Percentiles rank a stretch among this genome's conserved stretches.
These are phyloP conservation scores for Acmispon strigosus DNA, from an alignment of 306 rosid species.

Conservation along the genomic window DNA sequence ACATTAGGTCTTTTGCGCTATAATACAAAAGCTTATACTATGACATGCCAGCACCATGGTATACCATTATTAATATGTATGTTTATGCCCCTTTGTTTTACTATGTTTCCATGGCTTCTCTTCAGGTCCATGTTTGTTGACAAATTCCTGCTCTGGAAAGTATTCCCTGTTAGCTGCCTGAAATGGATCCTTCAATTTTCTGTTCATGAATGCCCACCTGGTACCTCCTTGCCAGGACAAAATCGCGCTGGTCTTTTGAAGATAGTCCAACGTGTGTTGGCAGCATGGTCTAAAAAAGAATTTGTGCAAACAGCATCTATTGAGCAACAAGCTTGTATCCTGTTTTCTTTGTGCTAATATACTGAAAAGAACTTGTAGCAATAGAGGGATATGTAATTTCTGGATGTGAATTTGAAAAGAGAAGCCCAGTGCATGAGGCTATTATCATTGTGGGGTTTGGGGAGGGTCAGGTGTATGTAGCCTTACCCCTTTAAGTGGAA, in stretches of 20 bases:
- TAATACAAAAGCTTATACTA: not conserved
- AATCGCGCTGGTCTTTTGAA: conserved; percentile 36
- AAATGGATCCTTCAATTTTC: conserved; percentile 90
- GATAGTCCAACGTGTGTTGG: conserved; percentile 48
- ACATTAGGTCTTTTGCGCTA: not conserved
- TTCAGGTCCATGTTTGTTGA: conserved; percentile 79
- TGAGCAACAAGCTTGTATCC: conserved; percentile 98
- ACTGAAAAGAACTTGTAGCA: not conserved
- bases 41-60: not conserved
- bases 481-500: not conserved
- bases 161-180: conserved; percentile 80
- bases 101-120: conserved; percentile 20
- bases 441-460: not conserved
- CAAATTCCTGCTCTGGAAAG: conserved; percentile 83
- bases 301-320: conserved; percentile 78
- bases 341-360: conserved; percentile 22
- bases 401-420: conserved; percentile 4
- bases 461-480: not conserved
- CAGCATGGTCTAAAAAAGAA: conserved; percentile 79
- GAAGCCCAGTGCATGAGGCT: not conserved
- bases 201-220: conserved; percentile 66
- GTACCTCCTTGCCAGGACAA: conserved; percentile 35
- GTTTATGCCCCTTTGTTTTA: not conserved
- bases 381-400: not conserved
- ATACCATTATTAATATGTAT: conserved; percentile 12